These are phyloP conservation scores for Trebouxia gelatinosa DNA, from an alignment of 163 green algal species.

Conservation along the genomic window DNA sequence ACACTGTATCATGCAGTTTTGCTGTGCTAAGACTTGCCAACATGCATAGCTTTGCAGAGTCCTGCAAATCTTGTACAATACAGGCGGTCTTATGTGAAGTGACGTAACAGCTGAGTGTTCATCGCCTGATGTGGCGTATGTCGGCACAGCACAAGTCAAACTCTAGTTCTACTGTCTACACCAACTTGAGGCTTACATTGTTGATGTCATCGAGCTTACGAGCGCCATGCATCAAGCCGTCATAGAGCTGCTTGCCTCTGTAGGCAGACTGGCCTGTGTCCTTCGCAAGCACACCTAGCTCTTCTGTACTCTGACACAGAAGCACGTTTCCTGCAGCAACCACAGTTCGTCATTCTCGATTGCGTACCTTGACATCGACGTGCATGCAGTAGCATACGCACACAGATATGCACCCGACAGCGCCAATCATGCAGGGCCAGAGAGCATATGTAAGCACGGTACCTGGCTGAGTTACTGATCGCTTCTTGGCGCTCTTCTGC, in stretches of 20 bases:
- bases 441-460: neutral
- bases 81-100: neutral
- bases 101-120: neutral
- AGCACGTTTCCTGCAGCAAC: constrained; percentile 47
- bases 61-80: neutral
- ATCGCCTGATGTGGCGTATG: too few relatives aligned
- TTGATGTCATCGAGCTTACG: constrained; percentile 60
- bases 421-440: neutral
- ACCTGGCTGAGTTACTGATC: constrained; percentile 24
- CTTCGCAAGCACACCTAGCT: constrained; percentile 65
- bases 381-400: neutral
- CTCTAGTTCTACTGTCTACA: neutral
- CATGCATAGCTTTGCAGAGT: too few relatives aligned
- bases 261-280: constrained; percentile 64
- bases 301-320: constrained; percentile 56
- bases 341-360: neutral
- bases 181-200: too few relatives aligned
- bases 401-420: neutral
- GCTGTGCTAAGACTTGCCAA: neutral
- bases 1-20: neutral
- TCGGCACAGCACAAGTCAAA: neutral
- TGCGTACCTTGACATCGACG: neutral
- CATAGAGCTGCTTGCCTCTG: constrained; percentile 75
- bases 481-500: constrained; percentile 32
- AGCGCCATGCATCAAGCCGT: constrained; percentile 68